Evolutionary conservation across 768 basidiomycete species (phyloP).

Genomic region (Xerocomus spinulosus): DNA sequence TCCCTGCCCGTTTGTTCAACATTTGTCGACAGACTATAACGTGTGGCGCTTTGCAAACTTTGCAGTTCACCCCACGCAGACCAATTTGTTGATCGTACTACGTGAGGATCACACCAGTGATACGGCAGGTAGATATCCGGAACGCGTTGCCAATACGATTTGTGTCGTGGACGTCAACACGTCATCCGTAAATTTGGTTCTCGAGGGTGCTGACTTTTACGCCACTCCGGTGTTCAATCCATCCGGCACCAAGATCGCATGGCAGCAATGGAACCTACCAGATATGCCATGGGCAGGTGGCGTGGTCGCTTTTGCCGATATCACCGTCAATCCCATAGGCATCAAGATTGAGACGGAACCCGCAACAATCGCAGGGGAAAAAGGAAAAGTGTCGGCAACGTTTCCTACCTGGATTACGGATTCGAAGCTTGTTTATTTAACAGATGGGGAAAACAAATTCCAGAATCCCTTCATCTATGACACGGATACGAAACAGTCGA

Average conservation of each 20-base stretch:
- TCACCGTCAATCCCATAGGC: constrained; percentile 11
- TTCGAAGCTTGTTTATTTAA: constrained; percentile 52
- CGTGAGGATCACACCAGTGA: constrained; percentile 67
- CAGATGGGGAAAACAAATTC: constrained; percentile 54
- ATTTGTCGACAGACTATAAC: neutral
- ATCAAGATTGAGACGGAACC: constrained; percentile 29
- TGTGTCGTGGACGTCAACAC: constrained; percentile 46
- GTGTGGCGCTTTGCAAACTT: constrained; percentile 38
- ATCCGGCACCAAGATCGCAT: constrained; percentile 50
- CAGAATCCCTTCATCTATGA: constrained; percentile 42
- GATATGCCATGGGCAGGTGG: constrained; percentile 67
- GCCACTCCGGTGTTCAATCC: constrained; percentile 50
- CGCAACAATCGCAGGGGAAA: constrained; percentile 46
- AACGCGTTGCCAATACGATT: constrained; percentile 44
- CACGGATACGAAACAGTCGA: constrained; percentile 28
- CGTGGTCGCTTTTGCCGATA: constrained; percentile 46
- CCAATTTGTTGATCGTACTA: constrained; percentile 50
- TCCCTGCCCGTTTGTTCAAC: neutral
- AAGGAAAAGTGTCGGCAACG: constrained; percentile 33
- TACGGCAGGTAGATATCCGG: constrained; percentile 27
- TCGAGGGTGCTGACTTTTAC: constrained; percentile 64
- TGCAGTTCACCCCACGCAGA: constrained; percentile 46
- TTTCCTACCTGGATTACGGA: constrained; percentile 38
- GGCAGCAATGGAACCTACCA: constrained; percentile 61
- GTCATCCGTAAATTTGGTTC: constrained; percentile 38